Evolutionary conservation across 2,329 filamentous ascomycete genomes (phyloP), one percentile per base, ranked within the genome.

Genomic region (Dactylellina haptotyla): DNA sequence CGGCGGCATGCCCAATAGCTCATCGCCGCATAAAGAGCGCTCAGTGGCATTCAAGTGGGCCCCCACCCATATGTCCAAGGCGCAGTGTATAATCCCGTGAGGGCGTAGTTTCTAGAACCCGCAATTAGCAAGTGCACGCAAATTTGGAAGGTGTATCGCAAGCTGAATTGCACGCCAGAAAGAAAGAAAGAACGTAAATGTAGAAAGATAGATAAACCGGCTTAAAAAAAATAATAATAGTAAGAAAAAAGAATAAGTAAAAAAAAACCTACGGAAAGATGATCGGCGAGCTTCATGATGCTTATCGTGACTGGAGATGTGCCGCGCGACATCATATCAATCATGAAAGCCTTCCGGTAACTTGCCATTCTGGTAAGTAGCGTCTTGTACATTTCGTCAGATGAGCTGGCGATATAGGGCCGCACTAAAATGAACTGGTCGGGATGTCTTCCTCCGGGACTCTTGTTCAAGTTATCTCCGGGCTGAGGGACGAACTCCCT

Each of bases 41-140:
- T 72, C 67, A 10, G 67, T 64, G 20, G 67, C 67, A 41, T 72
- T 72, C 18, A 72, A 34, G 16, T 72, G 67, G 10, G 67, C 67
- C n/a, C 67, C 67, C 20, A 72, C 67, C 67, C 67, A 72, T 51
- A 72, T 72, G 50, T 72, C 67, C 45, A 72, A 53, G 14, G 67
- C 67, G 46, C 59, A 65, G 34, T 72, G 67, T 59, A 72, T 53
- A 26, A 72, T 72, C 20, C 67, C 67, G 61, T 72, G 63, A 43
- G 67, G 67, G 10, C 67, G 61, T 65, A 72, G 46, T 58, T 72
- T 72, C 67, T 72, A 48, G 30, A 12, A 12, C 18, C 23, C 39
- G n/a, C 6, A 26, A 43, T 67, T 34, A 67, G 63, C 18, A 58
- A 39, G 32, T 32, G 14, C 4, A 59, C 25, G 32, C 53, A 45